Percentiles rank a stretch among this genome's conserved stretches.
phyloP scores from a whole-genome alignment of 2,329 filamentous ascomycete genomes.

The Exophiala xenobiotica region DNA sequence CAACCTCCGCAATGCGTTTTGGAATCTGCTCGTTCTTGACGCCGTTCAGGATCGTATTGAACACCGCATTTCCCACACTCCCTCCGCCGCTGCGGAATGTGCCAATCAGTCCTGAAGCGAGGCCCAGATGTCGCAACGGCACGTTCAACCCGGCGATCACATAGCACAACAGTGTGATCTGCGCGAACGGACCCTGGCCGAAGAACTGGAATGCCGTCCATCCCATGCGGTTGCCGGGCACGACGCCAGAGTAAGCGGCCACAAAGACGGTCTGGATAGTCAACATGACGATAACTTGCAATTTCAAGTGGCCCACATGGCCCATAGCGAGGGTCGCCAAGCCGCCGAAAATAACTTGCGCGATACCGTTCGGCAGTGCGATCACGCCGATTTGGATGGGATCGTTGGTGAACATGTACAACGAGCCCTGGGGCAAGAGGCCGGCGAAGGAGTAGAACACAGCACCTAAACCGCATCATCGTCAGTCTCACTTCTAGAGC shows the following conservation, averaged over 20 bases:
- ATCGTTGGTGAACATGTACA: conserved; percentile 15
- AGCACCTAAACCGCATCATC: background rate
- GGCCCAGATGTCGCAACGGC: conserved; percentile 9
- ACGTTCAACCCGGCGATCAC: conserved; percentile 13
- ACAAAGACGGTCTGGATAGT: conserved; percentile 9
- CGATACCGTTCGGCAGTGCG: conserved; percentile 8
- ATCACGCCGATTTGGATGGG: conserved; percentile 15
- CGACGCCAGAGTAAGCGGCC: background rate
- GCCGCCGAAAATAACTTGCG: conserved; percentile 8
- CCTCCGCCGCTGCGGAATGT: conserved; percentile 12
- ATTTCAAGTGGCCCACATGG: conserved; percentile 4
- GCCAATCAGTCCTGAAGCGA: conserved; percentile 13
- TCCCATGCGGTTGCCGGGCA: conserved; percentile 21
- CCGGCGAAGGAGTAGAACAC: conserved; percentile 8
- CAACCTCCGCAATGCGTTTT: background rate
- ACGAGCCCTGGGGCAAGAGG: conserved; percentile 9
- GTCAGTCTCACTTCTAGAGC: too few relatives aligned
- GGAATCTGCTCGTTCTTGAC: background rate
- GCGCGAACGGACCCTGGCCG: conserved; percentile 2
- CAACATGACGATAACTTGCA: conserved; percentile 9
- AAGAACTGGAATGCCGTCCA: conserved; percentile 15
- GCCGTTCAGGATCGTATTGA: conserved; percentile 12
- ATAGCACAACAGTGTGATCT: conserved; percentile 8
- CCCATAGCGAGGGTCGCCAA: conserved; percentile 1
- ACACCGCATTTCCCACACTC: conserved; percentile 13